Evolutionary conservation across 1,284 basidiomycete genomes (phyloP), one percentile per base, ranked within the genome.

Genomic region (Fomitopsis betulina): DNA sequence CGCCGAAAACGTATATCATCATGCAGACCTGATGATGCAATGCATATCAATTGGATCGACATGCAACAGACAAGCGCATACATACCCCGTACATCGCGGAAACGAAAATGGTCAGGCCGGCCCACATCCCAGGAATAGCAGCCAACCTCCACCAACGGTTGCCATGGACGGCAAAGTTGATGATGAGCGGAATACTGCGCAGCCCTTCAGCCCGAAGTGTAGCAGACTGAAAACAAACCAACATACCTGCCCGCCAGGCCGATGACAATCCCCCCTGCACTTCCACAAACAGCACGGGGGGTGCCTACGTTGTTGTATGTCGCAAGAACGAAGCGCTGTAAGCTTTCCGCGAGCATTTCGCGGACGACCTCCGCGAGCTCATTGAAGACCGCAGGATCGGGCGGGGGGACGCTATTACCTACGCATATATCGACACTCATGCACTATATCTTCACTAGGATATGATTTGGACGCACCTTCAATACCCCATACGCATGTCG

Each of bases 1-100:
- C 89, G n/a, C 89, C 89, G 65, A 91, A 90, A 25, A 92, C 67
- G 68, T 90, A 92, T 13, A 92, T 83, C 69, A 89, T 87, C 61
- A 91, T 79, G 63, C 73, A 76, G 33, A 75, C 69, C 72, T 68
- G 55, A 19, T 10, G 32, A 2, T n/a, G 15, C 12, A 12, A 17
- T 25, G 19, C 3, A 33, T 5, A 5, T 10, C 3, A 13, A 38
- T 30, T 27, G 50, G 13, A 19, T 47, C 7, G 17, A 27, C 45
- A 2, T 42, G 23, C 33, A 2, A 21, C 3, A 21, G 1, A 38
- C 32, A 50, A 30, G n/a, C 32, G 49, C 49, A 35, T 35, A 69
- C 74, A 58, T 58, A 76, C 82, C 2, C 89, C 89, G 63, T 89
- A 82, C 43, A 89, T 65, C 54, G 86, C 85, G 5, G 84, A 78